Evolutionary conservation across 2,329 filamentous ascomycete genomes (phyloP), one percentile per base, ranked within the genome.

Genomic region (Chaetomium strumarium): DNA sequence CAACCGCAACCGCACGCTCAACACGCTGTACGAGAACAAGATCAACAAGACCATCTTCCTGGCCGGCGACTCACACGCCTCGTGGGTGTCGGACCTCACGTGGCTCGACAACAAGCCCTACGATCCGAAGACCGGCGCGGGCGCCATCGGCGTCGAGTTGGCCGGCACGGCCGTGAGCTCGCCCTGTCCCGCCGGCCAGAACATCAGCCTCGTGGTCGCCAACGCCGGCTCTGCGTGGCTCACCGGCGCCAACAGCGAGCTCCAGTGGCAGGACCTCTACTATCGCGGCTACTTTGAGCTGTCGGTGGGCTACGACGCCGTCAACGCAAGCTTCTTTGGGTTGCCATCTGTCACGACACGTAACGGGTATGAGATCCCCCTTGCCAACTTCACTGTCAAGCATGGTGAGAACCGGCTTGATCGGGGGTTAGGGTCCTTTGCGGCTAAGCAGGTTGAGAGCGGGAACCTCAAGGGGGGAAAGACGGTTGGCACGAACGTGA

Each of bases 1-100:
- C 11, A 89, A 88, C 67, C 75, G 82, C 45, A 89, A 90, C 70
- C 76, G 86, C 24, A 24, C 24, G 24, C 24, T 24, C 24, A 70
- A 81, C 60, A 79, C 81, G 34, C 90, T 86, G 0, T 71, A 88
- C 11, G 73, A 81, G 49, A 81, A 88, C 66, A 75, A 82, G 17
- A 88, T 90, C 58, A 72, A 72, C 51, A 89, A 90, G 71, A 89
- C 84, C 63, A 79, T 90, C 60, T 81, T 90, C 62, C 76, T 90
- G 20, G 77, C 85, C 0, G 86, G 86, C 12, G 86, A 90, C 64
- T 79, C 75, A 37, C 86, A 90, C 63, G 77, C 78, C 19, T 81
- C 79, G 46, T 88, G 85, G 80, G 80, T 71, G 29, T 68, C 68
- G 11, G 81, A 85, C 55, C 68, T 85, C 1, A 74, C 76, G 43